Conservation (phyloP, 257 asterid genomes). For the Ehretia macrophylla region DNA sequence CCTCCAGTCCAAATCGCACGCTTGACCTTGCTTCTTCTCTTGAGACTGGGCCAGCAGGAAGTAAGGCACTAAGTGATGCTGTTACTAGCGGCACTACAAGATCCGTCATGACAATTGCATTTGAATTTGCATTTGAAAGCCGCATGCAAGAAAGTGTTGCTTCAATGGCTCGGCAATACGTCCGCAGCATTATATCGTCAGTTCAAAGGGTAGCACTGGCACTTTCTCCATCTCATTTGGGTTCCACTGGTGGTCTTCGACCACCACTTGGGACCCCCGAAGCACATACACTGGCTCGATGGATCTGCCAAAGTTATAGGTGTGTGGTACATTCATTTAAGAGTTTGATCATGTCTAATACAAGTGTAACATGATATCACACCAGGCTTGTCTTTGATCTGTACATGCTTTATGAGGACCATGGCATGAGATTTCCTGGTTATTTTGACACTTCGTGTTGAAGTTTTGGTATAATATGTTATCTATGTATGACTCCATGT, state of each 20-base stretch:
- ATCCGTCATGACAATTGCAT: constrained; percentile 85
- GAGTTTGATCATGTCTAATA: not conserved
- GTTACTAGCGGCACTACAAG: constrained; percentile 37
- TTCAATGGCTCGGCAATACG: constrained; percentile 79
- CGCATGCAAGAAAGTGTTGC: constrained; percentile 88
- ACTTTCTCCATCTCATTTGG: constrained; percentile 70
- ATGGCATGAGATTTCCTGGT: too few species aligned
- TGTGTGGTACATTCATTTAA: constrained; percentile 10
- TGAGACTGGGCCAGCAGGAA: constrained; percentile 65
- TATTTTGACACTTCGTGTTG: too few species aligned
- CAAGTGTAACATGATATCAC: too few species aligned
- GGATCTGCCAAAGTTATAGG: constrained; percentile 91
- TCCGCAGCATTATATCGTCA: constrained; percentile 80
- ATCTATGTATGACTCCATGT: too few species aligned
- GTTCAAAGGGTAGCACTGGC: constrained; percentile 92
- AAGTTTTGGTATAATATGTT: too few species aligned
- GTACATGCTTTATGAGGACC: too few species aligned
- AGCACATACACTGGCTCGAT: constrained; percentile 76
- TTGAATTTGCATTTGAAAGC: constrained; percentile 78
- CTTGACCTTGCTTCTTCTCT: constrained; percentile 91
- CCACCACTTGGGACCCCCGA: constrained; percentile 79
- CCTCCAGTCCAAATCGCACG: constrained; percentile 78
- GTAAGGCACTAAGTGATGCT: constrained; percentile 34
- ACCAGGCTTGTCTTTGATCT: too few species aligned
- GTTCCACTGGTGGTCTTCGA: constrained; percentile 53